Conservation (phyloP, 2,329 filamentous ascomycete species). For the Colletotrichum endophyticum region DNA sequence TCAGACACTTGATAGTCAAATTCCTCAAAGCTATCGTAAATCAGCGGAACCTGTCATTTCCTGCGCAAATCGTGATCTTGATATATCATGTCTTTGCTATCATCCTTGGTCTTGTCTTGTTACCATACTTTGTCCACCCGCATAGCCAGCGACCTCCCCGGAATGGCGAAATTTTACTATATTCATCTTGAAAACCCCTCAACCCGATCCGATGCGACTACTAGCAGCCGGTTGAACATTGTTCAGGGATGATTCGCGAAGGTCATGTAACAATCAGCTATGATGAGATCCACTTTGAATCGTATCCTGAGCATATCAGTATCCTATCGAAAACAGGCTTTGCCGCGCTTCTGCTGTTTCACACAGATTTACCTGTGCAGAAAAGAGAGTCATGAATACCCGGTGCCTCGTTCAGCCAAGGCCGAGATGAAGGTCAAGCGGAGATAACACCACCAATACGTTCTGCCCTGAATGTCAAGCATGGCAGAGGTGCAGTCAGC, state of each 20-base stretch:
- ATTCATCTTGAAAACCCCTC: neutral
- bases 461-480: neutral
- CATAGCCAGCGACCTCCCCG: neutral
- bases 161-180: neutral
- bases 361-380: neutral
- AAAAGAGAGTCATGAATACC: neutral
- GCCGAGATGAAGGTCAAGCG: neutral
- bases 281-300: neutral
- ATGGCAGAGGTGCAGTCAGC: neutral
- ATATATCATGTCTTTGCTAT: accelerated
- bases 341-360: neutral
- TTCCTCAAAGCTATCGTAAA: neutral
- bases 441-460: neutral
- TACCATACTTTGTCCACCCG: neutral
- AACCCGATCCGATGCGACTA: neutral
- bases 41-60: neutral
- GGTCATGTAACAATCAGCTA: neutral
- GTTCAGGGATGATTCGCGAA: neutral
- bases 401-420: neutral
- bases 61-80: neutral
- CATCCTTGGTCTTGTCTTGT: neutral
- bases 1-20: neutral
- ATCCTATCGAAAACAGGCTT: neutral
- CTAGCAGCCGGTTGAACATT: neutral
- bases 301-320: neutral